phyloP scores from a whole-genome alignment of 2,329 filamentous ascomycete species.

The Aureobasidium sp. region DNA sequence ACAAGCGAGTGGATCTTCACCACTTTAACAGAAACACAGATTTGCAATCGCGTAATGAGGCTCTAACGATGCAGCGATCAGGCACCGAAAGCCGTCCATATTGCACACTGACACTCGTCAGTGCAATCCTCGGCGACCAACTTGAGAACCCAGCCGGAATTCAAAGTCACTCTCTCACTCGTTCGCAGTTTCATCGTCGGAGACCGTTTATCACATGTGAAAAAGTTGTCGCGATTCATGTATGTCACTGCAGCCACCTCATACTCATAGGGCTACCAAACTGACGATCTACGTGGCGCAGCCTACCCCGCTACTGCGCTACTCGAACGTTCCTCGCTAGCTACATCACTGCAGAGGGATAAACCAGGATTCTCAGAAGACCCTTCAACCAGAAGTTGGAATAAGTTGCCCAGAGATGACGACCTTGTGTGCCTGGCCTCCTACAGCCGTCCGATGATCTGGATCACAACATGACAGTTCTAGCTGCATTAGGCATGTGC shows the following conservation, averaged over 20 bases:
- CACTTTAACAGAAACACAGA: not conserved
- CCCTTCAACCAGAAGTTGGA: not conserved
- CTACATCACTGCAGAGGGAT: not conserved
- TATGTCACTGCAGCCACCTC: not conserved
- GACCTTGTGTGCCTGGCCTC: not conserved
- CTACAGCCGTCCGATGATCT: not conserved
- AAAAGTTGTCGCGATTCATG: not conserved
- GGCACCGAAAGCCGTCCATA: not conserved
- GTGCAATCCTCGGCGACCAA: not conserved
- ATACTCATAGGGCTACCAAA: not conserved
- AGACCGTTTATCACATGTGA: too few relatives aligned
- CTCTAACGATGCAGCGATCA: not conserved
- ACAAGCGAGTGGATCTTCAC: too few relatives aligned
- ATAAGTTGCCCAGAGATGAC: not conserved
- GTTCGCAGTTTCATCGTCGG: not conserved
- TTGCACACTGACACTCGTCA: not conserved
- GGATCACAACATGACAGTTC: not conserved
- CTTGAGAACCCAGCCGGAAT: not conserved
- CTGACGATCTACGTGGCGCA: not conserved
- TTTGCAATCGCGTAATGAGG: not conserved
- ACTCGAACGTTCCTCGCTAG: not conserved
- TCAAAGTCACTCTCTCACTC: too few relatives aligned
- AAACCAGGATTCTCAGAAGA: not conserved
- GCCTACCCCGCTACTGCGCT: not conserved
- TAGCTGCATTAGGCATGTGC: not conserved